Percentiles rank a stretch among this genome's conserved stretches.
phyloP scores from a whole-genome alignment of 192 early-diverging fungal species.

The Linnemannia hyalina region DNA sequence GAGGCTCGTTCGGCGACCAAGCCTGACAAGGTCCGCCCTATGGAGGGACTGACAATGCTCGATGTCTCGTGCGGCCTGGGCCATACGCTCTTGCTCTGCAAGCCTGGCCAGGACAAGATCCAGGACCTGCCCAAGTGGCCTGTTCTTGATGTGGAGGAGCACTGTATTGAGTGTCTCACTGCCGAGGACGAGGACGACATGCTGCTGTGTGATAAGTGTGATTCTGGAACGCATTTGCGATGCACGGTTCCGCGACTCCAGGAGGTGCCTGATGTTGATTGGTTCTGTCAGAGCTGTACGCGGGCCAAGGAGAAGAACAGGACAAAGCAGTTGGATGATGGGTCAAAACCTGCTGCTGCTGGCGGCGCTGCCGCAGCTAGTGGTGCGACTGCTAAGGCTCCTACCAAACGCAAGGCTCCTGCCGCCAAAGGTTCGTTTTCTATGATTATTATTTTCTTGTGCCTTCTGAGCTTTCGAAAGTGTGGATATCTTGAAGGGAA shows the following conservation, averaged over 20 bases:
- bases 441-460: not conserved
- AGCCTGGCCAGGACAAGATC: conserved; percentile 59
- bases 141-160: conserved; percentile 54
- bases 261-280: conserved; percentile 66
- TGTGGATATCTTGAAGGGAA: no score
- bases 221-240: conserved; percentile 58
- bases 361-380: not conserved
- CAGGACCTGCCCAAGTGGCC: conserved; percentile 65
- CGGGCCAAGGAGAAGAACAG: conserved; percentile 38
- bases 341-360: not conserved
- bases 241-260: conserved; percentile 61
- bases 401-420: conserved; percentile 41
- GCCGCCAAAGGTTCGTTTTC: conserved; percentile 26
- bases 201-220: conserved; percentile 65
- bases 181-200: conserved; percentile 63
- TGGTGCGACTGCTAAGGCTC: conserved; percentile 11
- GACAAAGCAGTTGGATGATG: conserved; percentile 22
- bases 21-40: conserved; percentile 60
- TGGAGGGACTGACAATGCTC: conserved; percentile 57
- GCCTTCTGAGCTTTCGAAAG: no score
- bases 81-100: conserved; percentile 58
- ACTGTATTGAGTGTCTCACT: conserved; percentile 63
- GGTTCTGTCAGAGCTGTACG: conserved; percentile 65
- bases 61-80: conserved; percentile 56
- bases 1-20: conserved; percentile 54